Base-by-base conservation (phyloP, 495 filamentous ascomycete species). In the Trichoderma asperelloides region DNA sequence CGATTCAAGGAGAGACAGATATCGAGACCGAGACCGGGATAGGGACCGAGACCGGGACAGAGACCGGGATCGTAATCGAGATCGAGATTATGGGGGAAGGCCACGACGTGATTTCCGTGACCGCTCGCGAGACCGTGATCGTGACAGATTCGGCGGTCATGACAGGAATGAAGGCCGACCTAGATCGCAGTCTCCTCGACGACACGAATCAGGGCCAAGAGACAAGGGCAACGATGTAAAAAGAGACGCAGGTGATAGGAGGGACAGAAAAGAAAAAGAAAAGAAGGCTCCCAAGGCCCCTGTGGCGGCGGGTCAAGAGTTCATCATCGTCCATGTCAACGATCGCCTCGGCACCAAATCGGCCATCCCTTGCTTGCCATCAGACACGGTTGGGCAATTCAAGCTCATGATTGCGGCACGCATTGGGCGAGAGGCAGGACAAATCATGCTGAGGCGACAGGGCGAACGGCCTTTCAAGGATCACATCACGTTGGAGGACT, bases 401-500 rank as follows among this genome's bases (percentile, higher is more conserved):
- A 97, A 97, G 76, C 88, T 90, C 51, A 87, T 91, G 80, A 92
- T 97, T 25, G 92, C 93, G 3, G 90, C 90, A 65, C 83, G 86
- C 45, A 93, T 97, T 68, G 93, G 93, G 2, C 86, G 93, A 37
- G 87, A 93, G 71, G 89, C 92, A 60, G 90, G 95, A 72, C 91
- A 96, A 78, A 96, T 97, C 67, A 79, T 96, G 74, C 77, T 97
- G 67, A 96, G 96, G 83, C 81, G 93, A 70, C 93, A 97, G 78
- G 91, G 92, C 11, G 91, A 96, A 79, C 75, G 92, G 68, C 93
- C 93, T 23, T 96, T 97, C 74, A 96, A 96, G 80, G 93, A 96
- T 73, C 82, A 87, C 65, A 82, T 97, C 64, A 93, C 87, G 57
- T 76, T 96, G 70, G 90, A 87, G 71, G 93, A 96, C 80, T 97